A percentile compares a stretch with the other conserved stretches of the same genome.
Conservation (phyloP, 495 filamentous ascomycete species). For the Aspergillus bridgeri region DNA sequence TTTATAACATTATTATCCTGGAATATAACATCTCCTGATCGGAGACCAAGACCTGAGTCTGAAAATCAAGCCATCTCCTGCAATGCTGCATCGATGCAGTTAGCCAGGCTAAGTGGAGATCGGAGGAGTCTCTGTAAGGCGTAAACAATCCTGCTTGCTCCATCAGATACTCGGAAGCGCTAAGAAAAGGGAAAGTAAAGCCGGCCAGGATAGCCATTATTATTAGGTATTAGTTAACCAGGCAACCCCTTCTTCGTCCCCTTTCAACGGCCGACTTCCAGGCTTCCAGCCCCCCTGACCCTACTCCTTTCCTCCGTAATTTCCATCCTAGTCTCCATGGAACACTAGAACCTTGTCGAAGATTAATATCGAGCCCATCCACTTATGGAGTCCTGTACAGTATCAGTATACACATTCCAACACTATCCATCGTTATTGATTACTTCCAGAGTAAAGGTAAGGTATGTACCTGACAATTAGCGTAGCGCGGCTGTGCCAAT, state of each 20-base stretch:
- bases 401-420: too few relatives aligned
- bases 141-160: not conserved
- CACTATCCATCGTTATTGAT: too few relatives aligned
- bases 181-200: not conserved
- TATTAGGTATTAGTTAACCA: too few relatives aligned
- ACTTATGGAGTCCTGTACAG: too few relatives aligned
- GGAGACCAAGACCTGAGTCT: not conserved
- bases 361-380: too few relatives aligned
- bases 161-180: not conserved
- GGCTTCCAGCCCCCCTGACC: not conserved
- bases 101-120: not conserved
- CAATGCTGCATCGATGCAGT: too few relatives aligned
- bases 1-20: too few relatives aligned
- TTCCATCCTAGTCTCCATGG: not conserved
- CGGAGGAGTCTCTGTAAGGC: not conserved
- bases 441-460: too few relatives aligned
- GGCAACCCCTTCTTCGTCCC: not conserved
- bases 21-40: not conserved
- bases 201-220: not conserved
- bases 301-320: not conserved
- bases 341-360: not conserved
- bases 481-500: conserved; percentile 13
- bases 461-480: not conserved
- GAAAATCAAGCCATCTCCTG: too few relatives aligned
- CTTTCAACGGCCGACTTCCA: not conserved